A percentile compares a stretch with the other conserved stretches of the same genome.
Evolutionary conservation across 202 grass and related monocot species (phyloP).

Genomic region (Cymbopogon flexuosus): DNA sequence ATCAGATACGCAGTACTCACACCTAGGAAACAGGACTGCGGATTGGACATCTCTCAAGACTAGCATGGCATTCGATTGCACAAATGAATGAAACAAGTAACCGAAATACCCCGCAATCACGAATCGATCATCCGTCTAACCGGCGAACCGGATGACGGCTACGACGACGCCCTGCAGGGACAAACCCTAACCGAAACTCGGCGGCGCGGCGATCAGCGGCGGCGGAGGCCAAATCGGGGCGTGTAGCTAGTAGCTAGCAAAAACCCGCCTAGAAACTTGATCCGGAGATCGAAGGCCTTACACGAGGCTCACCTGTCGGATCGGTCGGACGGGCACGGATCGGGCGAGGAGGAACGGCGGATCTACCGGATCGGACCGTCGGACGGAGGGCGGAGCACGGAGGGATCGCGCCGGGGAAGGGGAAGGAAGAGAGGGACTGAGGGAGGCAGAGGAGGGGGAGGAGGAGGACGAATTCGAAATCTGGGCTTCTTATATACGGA

Average conservation of each 20-base stretch:
- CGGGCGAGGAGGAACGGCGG: background rate
- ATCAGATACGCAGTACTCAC: no score
- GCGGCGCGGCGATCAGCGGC: background rate
- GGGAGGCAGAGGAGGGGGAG: background rate
- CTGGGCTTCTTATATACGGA: conserved; percentile 19
- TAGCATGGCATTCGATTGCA: background rate
- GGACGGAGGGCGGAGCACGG: background rate
- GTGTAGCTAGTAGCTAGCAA: background rate
- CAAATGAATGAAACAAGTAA: background rate
- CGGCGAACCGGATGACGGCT: background rate
- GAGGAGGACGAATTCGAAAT: conserved; percentile 17
- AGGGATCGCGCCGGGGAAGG: background rate
- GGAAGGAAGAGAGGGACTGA: background rate
- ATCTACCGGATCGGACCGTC: background rate
- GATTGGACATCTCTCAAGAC: background rate
- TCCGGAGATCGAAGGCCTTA: background rate
- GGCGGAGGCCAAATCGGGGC: background rate
- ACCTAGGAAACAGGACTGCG: background rate
- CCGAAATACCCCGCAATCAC: background rate
- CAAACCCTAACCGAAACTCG: background rate
- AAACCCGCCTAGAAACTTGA: background rate
- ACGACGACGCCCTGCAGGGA: background rate
- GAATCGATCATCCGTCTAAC: background rate
- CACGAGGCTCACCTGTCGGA: background rate
- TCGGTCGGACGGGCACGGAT: background rate